phyloP scores from a whole-genome alignment of 805 yeast species.

The Wickerhamomyces rabaulensis region DNA sequence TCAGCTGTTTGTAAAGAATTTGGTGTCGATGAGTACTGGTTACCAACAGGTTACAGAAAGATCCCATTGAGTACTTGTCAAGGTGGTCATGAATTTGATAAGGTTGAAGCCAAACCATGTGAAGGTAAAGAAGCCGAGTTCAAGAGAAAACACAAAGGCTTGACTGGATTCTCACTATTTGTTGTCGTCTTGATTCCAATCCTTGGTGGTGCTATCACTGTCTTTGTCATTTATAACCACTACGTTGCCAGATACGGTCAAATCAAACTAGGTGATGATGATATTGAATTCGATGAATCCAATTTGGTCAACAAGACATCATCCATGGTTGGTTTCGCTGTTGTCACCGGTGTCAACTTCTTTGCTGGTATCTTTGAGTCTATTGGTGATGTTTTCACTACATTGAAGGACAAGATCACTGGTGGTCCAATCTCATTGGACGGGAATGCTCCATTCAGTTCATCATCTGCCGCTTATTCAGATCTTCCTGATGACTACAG shows the following conservation, averaged over 20 bases:
- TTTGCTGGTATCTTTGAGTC: slow-evolving; percentile 13
- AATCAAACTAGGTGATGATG: slow-evolving; percentile 77
- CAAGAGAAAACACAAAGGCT: slow-evolving; percentile 42
- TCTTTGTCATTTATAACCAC: slow-evolving; percentile 72
- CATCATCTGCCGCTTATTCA: slow-evolving; percentile 10
- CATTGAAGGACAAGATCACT: slow-evolving; percentile 15
- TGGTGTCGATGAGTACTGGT: slow-evolving; percentile 63
- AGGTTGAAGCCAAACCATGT: slow-evolving; percentile 63
- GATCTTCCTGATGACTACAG: slow-evolving; percentile 10
- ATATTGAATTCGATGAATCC: slow-evolving; percentile 57
- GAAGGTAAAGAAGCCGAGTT: slow-evolving; percentile 81
- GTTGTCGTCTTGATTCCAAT: slow-evolving; percentile 55
- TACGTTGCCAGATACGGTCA: slow-evolving; percentile 84
- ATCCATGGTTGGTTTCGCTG: slow-evolving; percentile 26
- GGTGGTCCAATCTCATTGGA: slow-evolving; percentile 17
- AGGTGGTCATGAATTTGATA: slow-evolving; percentile 73
- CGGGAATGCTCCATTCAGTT: slow-evolving; percentile 6
- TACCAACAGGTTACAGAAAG: slow-evolving; percentile 89
- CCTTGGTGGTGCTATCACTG: slow-evolving; percentile 41
- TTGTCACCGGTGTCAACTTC: slow-evolving; percentile 25
- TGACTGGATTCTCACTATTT: slow-evolving; percentile 50
- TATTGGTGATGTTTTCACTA: slow-evolving; percentile 2
- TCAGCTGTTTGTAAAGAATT: slow-evolving; percentile 53
- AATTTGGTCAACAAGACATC: slow-evolving; percentile 51
- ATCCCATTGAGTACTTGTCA: slow-evolving; percentile 81